Evolutionary conservation across 768 basidiomycete genomes (phyloP).

Genomic region (Lentinula edodes): DNA sequence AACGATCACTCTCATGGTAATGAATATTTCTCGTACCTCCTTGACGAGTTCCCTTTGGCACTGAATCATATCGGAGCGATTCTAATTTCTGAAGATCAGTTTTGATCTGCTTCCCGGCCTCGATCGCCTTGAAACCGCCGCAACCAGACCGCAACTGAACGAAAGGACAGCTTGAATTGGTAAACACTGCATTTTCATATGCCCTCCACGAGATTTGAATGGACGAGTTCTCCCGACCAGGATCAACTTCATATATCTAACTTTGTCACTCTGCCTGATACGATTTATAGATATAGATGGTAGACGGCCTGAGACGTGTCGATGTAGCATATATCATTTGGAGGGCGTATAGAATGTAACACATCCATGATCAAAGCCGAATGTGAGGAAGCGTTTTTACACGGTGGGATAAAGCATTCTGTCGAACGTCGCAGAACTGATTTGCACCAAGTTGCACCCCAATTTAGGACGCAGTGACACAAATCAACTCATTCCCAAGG

Average conservation of each 20-base stretch:
- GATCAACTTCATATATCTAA: neutral
- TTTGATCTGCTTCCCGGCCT: neutral
- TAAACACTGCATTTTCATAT: neutral
- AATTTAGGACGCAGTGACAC: too few species aligned
- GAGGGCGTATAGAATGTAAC: too few species aligned
- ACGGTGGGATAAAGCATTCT: too few species aligned
- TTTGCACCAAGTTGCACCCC: too few species aligned
- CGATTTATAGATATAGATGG: too few species aligned
- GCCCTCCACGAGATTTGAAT: neutral
- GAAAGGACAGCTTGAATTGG: neutral
- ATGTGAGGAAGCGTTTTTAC: too few species aligned
- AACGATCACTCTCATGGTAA: neutral
- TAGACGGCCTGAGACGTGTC: neutral
- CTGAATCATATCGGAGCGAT: too few species aligned
- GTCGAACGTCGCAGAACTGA: too few species aligned
- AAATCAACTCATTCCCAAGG: too few species aligned
- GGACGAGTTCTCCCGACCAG: neutral
- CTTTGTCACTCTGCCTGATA: too few species aligned
- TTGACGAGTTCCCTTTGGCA: too few species aligned
- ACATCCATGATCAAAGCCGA: too few species aligned
- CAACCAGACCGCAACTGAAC: neutral
- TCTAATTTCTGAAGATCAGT: neutral
- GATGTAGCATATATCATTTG: neutral
- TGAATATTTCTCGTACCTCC: neutral
- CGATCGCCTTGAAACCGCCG: neutral